Evolutionary conservation across 2,329 filamentous ascomycete genomes (phyloP).

Genomic region (Calonectria pteridis): DNA sequence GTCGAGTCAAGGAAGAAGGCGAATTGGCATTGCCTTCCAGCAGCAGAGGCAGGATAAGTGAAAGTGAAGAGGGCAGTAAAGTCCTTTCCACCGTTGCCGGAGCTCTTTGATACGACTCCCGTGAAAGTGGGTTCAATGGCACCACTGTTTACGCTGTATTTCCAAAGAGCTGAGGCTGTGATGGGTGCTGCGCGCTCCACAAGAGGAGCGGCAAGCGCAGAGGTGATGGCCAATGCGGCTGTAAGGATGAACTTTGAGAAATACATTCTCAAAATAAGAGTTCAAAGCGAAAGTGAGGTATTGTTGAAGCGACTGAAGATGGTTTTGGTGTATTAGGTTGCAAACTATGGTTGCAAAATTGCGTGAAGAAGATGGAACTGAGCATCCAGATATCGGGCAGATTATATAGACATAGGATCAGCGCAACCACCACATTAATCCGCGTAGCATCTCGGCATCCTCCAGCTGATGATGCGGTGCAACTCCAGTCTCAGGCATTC

Average conservation of each 20-base stretch:
- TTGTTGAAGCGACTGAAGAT: background rate
- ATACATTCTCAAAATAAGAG: constrained; percentile 33
- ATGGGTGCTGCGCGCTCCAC: constrained; percentile 27
- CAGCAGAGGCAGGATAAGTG: constrained; percentile 37
- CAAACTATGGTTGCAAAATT: background rate
- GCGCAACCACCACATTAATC: too few species aligned
- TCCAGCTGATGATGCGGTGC: background rate
- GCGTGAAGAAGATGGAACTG: background rate
- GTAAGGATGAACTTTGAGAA: constrained; percentile 39
- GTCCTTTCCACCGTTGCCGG: constrained; percentile 42
- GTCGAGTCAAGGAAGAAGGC: constrained; percentile 41
- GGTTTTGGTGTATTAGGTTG: background rate
- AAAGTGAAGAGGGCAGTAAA: constrained; percentile 47
- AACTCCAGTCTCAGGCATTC: constrained; percentile 9
- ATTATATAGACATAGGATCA: background rate
- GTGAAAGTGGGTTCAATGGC: constrained; percentile 32
- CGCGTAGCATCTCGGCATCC: too few species aligned
- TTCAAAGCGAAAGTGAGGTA: background rate
- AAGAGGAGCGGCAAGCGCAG: constrained; percentile 37
- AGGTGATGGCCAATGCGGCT: constrained; percentile 32
- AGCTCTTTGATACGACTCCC: constrained; percentile 36
- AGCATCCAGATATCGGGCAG: background rate
- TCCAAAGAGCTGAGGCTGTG: constrained; percentile 36
- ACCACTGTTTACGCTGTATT: constrained; percentile 41
- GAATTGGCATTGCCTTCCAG: constrained; percentile 44